These are phyloP conservation scores for Lactarius deliciosus DNA, from an alignment of 768 basidiomycete genomes.

Conservation along the genomic window DNA sequence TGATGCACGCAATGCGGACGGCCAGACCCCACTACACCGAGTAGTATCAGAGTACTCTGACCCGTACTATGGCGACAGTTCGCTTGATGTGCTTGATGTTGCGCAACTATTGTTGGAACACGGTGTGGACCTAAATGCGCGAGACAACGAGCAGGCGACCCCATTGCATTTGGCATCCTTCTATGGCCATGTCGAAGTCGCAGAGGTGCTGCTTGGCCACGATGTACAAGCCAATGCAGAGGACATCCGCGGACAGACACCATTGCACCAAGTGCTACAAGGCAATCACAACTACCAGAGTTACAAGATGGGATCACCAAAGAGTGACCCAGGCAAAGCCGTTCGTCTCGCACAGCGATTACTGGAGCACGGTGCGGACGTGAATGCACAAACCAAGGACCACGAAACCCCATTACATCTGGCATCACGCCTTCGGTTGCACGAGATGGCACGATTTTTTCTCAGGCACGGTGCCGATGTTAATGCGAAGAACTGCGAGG, in stretches of 20 bases:
- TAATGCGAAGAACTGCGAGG: not conserved
- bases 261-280: not conserved
- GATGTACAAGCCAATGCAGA: not conserved
- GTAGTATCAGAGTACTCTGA: too few relatives aligned
- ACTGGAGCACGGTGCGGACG: not conserved
- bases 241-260: not conserved
- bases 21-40: too few relatives aligned
- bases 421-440: too few relatives aligned
- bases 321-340: not conserved
- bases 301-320: too few relatives aligned
- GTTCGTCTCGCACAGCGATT: not conserved
- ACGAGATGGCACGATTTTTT: too few relatives aligned
- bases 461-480: too few relatives aligned
- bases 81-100: too few relatives aligned
- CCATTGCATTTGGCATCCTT: not conserved
- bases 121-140: not conserved
- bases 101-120: not conserved
- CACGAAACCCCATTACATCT: too few relatives aligned
- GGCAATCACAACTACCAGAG: not conserved
- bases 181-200: not conserved
- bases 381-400: not conserved
- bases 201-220: not conserved
- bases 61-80: too few relatives aligned
- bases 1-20: too few relatives aligned
- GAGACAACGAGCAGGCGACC: not conserved